These are phyloP conservation scores for Phytophthora ramorum DNA, from an alignment of 352 stramenopile genomes.

Conservation along the genomic window DNA sequence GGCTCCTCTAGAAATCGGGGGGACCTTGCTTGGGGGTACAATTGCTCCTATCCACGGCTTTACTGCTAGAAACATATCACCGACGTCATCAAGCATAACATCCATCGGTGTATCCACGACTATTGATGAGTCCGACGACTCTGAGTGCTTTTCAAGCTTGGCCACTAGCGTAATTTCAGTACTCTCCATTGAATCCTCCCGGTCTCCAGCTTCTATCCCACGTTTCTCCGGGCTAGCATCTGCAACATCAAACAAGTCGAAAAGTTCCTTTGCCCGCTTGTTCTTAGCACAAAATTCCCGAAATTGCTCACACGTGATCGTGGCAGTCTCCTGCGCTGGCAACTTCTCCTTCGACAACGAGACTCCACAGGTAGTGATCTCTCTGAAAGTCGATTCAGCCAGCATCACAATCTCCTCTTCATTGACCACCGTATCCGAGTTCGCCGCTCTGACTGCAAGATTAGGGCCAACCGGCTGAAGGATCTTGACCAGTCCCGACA, in stretches of 20 bases:
- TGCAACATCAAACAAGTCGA: constrained; percentile 71
- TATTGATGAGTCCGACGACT: constrained; percentile 5
- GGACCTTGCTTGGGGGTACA: constrained; percentile 66
- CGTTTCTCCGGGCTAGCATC: constrained; percentile 21
- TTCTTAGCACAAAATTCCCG: constrained; percentile 77
- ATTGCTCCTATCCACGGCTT: constrained; percentile 90
- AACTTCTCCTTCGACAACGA: constrained; percentile 28
- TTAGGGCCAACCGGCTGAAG: constrained; percentile 37
- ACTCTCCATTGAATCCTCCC: constrained; percentile 4
- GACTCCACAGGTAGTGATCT: constrained; percentile 56
- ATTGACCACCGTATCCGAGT: constrained; percentile 34
- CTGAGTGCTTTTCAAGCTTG: constrained; percentile 33
- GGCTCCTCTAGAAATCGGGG: constrained; percentile 57
- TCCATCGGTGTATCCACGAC: constrained; percentile 2
- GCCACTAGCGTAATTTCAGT: constrained; percentile 18
- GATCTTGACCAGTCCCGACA: constrained; percentile 74
- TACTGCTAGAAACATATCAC: constrained; percentile 85
- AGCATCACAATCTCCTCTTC: constrained; percentile 76
- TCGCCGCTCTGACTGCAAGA: constrained; percentile 4
- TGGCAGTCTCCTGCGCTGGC: constrained; percentile 27
- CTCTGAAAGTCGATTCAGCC: constrained; percentile 68
- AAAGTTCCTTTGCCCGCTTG: constrained; percentile 56
- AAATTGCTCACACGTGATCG: constrained; percentile 84
- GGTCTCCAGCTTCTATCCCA: constrained; percentile 8
- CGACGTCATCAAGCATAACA: constrained; percentile 32